These are phyloP conservation scores for Russula compacta DNA, from an alignment of 768 basidiomycete species.

Conservation along the genomic window DNA sequence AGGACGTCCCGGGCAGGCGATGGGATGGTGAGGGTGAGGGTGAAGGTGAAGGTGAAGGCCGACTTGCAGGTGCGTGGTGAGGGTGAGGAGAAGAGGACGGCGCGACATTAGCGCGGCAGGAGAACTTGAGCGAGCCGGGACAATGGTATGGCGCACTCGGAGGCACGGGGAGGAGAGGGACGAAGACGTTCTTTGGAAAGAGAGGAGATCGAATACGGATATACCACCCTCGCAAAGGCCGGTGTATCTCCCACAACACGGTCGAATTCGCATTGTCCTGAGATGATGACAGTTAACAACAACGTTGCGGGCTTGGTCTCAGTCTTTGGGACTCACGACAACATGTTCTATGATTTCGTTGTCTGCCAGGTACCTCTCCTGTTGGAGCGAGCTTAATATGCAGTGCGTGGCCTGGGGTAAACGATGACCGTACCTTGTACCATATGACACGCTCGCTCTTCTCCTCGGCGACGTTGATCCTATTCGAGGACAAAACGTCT, in stretches of 20 bases:
- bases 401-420: background rate
- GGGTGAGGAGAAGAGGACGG: background rate
- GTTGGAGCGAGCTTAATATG: slow-evolving; percentile 20
- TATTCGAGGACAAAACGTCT: slow-evolving; percentile 63
- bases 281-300: background rate
- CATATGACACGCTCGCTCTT: slow-evolving; percentile 50
- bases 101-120: slow-evolving; percentile 28
- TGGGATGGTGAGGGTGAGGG: background rate
- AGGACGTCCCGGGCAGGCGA: slow-evolving; percentile 4
- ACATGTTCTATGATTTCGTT: slow-evolving; percentile 69
- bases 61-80: too few relatives aligned
- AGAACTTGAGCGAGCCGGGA: slow-evolving; percentile 29
- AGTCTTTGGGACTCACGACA: slow-evolving; percentile 40
- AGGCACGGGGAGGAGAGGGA: slow-evolving; percentile 29
- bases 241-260: slow-evolving; percentile 68
- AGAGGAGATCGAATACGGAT: slow-evolving; percentile 63
- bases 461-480: slow-evolving; percentile 54
- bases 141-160: slow-evolving; percentile 25
- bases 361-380: slow-evolving; percentile 70
- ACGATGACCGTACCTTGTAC: slow-evolving; percentile 51
- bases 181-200: slow-evolving; percentile 46
- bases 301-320: background rate
- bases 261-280: slow-evolving; percentile 63
- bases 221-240: slow-evolving; percentile 79
- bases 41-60: background rate